Base-by-base conservation (phyloP, 2,329 filamentous ascomycete genomes). In the Stagonosporopsis tanaceti region DNA sequence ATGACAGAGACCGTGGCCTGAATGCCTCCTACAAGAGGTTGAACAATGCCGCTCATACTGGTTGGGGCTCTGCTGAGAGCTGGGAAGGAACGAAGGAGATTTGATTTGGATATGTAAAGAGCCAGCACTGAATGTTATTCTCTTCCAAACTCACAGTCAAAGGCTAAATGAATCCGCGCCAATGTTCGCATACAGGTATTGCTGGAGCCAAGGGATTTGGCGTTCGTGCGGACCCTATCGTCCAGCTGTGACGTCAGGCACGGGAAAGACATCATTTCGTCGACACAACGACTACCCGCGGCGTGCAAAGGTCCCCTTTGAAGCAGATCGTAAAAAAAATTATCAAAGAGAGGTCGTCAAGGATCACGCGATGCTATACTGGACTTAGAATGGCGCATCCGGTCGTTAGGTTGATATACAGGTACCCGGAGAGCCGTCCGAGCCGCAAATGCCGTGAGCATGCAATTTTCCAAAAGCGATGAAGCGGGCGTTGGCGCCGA, bases 1-100 rank as follows among this genome's bases (percentile, higher is more conserved):
- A 86, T 72, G 0, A 86, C 83, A 2, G 82, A 81, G 22, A 85
- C 67, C 24, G 81, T 81, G 28, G 84, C 84, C 68, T 86, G 83
- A 6, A 86, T 69, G 6, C 83, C 83, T 27, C 82, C 82, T 5
- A 84, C 64, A 50, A 86, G 84, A 11, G 78, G 76, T 12, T 57
- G 54, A 11, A 57, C 44, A n/a, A 57, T 57, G n/a, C 48, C 39
- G 45, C 54, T 57, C 54, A 57, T 57, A 39, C 20, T 53, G 38
- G 46, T 22, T 15, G 15, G 20, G 27, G 37, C 28, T 44, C 9
- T 35, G 25, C 37, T 48, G 17, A 35, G 6, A n/a, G 38, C 27
- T 28, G 22, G 32, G 34, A 6, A 40, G 25, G 2, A 20, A 28
- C 2, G 14, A n/a, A 2, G 7, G 20, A 15, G 11, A 7, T 12